phyloP scores from a whole-genome alignment of 257 asterid species.

The Primulina eburnea region DNA sequence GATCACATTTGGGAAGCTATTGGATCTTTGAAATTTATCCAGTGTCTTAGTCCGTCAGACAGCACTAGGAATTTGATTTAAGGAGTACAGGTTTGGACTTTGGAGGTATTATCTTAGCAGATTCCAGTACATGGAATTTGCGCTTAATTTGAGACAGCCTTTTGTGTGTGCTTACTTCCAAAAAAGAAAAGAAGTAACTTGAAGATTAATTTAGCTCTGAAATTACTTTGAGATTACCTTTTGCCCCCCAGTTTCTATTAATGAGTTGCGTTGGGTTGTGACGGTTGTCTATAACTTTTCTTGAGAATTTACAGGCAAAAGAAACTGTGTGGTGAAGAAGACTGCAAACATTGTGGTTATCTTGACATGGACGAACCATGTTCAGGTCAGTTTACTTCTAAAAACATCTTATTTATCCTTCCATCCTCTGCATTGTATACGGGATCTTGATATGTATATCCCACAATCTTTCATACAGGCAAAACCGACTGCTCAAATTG shows the following conservation, averaged over 20 bases:
- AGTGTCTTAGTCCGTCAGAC: no score
- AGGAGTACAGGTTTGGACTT: no score
- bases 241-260: neutral
- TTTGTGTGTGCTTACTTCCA: no score
- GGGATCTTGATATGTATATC: conserved; percentile 2
- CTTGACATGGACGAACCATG: conserved; percentile 65
- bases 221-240: neutral
- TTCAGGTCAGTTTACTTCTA: conserved; percentile 44
- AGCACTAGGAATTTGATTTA: no score
- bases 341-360: conserved; percentile 72
- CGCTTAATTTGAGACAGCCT: no score
- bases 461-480: conserved; percentile 40
- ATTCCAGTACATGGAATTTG: no score
- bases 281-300: neutral
- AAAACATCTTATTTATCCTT: neutral
- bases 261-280: conserved; percentile 16
- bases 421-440: neutral
- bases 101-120: no score
- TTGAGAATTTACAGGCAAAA: conserved; percentile 52
- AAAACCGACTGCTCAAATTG: conserved; percentile 83
- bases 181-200: no score
- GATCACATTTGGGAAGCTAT: no score
- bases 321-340: conserved; percentile 90
- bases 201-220: no score
- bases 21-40: no score